Percentiles rank a stretch among this genome's conserved stretches.
These are phyloP conservation scores for Lichtheimia corymbifera DNA, from an alignment of 371 early-diverging fungal genomes.

Conservation along the genomic window DNA sequence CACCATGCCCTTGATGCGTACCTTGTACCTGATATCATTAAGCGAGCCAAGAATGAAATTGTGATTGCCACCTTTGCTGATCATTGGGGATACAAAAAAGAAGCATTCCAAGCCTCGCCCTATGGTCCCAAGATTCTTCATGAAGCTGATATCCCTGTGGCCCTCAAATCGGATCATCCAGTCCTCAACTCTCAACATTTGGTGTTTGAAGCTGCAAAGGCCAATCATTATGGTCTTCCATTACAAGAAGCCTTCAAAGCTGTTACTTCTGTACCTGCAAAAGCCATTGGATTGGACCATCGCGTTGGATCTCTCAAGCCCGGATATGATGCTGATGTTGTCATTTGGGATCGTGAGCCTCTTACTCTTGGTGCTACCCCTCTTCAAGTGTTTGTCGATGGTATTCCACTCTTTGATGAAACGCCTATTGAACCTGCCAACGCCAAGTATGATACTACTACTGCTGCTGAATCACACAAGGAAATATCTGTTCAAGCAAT, in stretches of 20 bases:
- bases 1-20: conserved; percentile 86
- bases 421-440: conserved; percentile 16
- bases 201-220: conserved; percentile 74
- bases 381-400: conserved; percentile 71
- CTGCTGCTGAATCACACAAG: background rate
- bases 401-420: conserved; percentile 52
- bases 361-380: conserved; percentile 70
- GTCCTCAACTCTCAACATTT: conserved; percentile 71
- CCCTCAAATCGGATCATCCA: conserved; percentile 78
- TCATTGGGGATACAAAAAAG: conserved; percentile 75
- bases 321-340: conserved; percentile 80
- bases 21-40: conserved; percentile 65
- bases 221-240: conserved; percentile 68
- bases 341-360: conserved; percentile 66
- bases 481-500: background rate
- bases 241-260: conserved; percentile 59
- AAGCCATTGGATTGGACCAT: conserved; percentile 66
- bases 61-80: conserved; percentile 65
- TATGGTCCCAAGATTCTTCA: conserved; percentile 58
- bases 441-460: conserved; percentile 1
- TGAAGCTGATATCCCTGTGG: conserved; percentile 68
- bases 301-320: conserved; percentile 64
- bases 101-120: conserved; percentile 68
- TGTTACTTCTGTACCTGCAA: conserved; percentile 74
- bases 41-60: conserved; percentile 62